A percentile compares a stretch with the other conserved stretches of the same genome.
These are phyloP conservation scores for Cynanchum wilfordii DNA, from an alignment of 257 asterid genomes.

Conservation along the genomic window DNA sequence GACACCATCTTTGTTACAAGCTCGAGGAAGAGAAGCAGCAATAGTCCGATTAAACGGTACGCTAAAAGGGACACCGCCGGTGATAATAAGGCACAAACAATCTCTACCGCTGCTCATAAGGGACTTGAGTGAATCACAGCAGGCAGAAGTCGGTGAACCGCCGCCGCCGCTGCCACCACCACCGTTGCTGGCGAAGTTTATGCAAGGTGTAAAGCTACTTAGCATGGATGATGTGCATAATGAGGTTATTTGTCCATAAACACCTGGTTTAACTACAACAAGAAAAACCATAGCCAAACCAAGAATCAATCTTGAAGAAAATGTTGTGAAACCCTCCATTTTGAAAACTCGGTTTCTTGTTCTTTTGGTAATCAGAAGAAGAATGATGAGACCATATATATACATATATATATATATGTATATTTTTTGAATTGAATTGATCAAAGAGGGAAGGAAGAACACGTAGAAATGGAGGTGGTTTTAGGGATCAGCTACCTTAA, in stretches of 20 bases:
- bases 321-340: slow-evolving; percentile 26
- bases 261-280: slow-evolving; percentile 16
- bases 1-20: slow-evolving; percentile 63
- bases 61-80: slow-evolving; percentile 52
- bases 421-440: slow-evolving; percentile 3
- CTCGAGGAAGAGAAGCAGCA: slow-evolving; percentile 64
- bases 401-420: not conserved
- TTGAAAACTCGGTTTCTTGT: not conserved
- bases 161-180: slow-evolving; percentile 34
- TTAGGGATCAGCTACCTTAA: slow-evolving; percentile 25
- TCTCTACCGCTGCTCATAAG: slow-evolving; percentile 61
- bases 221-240: slow-evolving; percentile 60
- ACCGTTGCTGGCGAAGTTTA: slow-evolving; percentile 33
- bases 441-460: slow-evolving; percentile 12
- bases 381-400: not conserved
- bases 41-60: slow-evolving; percentile 55
- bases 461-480: slow-evolving; percentile 18
- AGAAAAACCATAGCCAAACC: slow-evolving; percentile 26
- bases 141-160: slow-evolving; percentile 45
- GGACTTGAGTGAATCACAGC: slow-evolving; percentile 64
- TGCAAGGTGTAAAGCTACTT: slow-evolving; percentile 50
- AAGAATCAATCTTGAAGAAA: slow-evolving; percentile 18
- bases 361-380: not conserved
- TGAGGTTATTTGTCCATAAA: slow-evolving; percentile 37
- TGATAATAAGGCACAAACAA: slow-evolving; percentile 56